Base-by-base conservation (phyloP, 352 stramenopile species). In the Pythium angustatum region DNA sequence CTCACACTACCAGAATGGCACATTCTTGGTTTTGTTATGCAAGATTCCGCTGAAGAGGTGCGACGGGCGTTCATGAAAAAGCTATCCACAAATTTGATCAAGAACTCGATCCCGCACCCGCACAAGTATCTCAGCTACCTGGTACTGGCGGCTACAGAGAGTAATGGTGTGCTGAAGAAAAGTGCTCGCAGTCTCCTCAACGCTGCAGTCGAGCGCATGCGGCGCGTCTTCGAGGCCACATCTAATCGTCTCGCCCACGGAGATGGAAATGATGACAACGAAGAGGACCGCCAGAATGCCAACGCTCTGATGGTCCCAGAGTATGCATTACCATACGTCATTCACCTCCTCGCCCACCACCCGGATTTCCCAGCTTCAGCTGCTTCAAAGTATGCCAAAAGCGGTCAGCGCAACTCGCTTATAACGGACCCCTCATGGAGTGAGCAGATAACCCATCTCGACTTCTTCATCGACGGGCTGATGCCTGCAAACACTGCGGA, bases 91-190 rank as follows among this genome's bases (percentile, higher is more conserved):
- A 82, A 88, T 43, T 62, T 94, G 61, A 77, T 93, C 59, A 90
- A 90, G 56, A 68, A 83, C 31, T 61, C 73, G 9, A 69, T 82
- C 14, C 73, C 78, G 14, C 68, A 89, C 59, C 81, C 75, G 11
- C 87, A 96, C 69, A 94, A 93, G 63, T 96, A 94, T 50, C 34
- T 94, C 34, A 88, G 79, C 38, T 93, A 88, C 58, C 55, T 96
- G 56, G 78, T 78, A 11, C 62, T 96, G 27, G 79, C 81, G 33
- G 84, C 78, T 9, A 85, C 75, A 8, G 87, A 96, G 19, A 31
- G 68, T 3, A 87, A 50, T 27, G 28, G 53, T 3, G 54, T 54
- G 19, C 38, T 93, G 24, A 94, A 93, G 58, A 91, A 91, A 59
- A 68, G 47, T 21, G 84, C 66, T 7, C 68, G 71, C 11, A 76